Percentiles rank a stretch among this genome's conserved stretches.
These are phyloP conservation scores for Truncatella angustata DNA, from an alignment of 2,329 filamentous ascomycete genomes.

Conservation along the genomic window DNA sequence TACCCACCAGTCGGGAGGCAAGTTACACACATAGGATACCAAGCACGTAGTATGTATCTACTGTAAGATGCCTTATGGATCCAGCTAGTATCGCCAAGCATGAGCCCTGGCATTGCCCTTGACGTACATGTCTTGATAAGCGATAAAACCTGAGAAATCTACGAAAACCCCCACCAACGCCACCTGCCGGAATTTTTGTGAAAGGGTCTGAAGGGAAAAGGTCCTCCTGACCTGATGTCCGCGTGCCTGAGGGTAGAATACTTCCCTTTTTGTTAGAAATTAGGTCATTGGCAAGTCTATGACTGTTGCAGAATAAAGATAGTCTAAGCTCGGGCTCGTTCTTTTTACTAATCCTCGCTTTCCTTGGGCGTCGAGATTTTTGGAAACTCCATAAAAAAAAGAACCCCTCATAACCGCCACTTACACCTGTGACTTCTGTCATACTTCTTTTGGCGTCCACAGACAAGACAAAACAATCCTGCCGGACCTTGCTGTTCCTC, in stretches of 20 bases:
- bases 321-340: background rate
- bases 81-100: constrained; percentile 4
- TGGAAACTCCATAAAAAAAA: constrained; percentile 2
- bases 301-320: background rate
- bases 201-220: background rate
- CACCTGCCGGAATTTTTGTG: background rate
- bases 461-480: background rate
- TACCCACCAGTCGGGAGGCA: no score
- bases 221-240: no score
- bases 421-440: background rate
- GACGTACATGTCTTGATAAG: constrained; percentile 3
- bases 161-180: background rate
- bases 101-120: constrained; percentile 4
- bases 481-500: background rate
- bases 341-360: constrained; percentile 4
- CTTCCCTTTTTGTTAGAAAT: background rate
- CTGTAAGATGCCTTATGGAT: background rate
- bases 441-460: no score
- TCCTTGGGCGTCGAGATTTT: background rate
- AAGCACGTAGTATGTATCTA: no score
- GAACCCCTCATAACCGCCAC: background rate
- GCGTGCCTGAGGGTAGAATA: background rate
- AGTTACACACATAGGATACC: no score
- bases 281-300: no score
- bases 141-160: background rate